These are phyloP conservation scores for Anaeramoeba flamelloides DNA, from an alignment of 78 protist genomes.

Conservation along the genomic window DNA sequence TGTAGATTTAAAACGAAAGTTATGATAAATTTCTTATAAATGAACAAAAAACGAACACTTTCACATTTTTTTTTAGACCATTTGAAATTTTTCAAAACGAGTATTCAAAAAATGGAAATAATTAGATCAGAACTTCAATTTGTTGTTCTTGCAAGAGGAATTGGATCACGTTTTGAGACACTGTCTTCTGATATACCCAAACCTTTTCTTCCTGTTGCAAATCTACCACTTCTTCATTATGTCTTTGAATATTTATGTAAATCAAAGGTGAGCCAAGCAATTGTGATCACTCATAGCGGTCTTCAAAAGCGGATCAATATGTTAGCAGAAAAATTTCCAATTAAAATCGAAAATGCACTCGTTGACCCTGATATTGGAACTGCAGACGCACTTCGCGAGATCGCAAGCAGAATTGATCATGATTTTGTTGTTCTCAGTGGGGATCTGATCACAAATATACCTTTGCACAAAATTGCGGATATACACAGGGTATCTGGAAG, in stretches of 20 bases:
- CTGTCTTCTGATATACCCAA: constrained; percentile 35
- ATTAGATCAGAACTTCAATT: not conserved
- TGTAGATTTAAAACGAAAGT: too few relatives aligned
- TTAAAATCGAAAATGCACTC: constrained; percentile 30
- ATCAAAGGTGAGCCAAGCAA: constrained; percentile 36
- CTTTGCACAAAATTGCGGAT: constrained; percentile 44
- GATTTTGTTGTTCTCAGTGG: constrained; percentile 44
- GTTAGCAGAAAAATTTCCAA: constrained; percentile 15
- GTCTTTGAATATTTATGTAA: constrained; percentile 42
- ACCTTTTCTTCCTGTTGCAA: constrained; percentile 48
- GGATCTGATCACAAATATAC: constrained; percentile 40
- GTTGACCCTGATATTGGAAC: constrained; percentile 34
- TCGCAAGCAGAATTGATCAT: too few relatives aligned
- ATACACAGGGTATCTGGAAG: constrained; percentile 39
- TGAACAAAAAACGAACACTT: too few relatives aligned
- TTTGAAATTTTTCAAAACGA: too few relatives aligned
- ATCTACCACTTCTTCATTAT: constrained; percentile 49
- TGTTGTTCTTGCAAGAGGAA: constrained; percentile 20
- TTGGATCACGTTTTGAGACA: constrained; percentile 20
- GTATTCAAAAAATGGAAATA: too few relatives aligned
- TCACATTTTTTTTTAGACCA: too few relatives aligned
- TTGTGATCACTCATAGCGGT: constrained; percentile 33
- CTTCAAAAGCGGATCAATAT: constrained; percentile 19
- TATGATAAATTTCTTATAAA: too few relatives aligned
- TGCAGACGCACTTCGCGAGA: constrained; percentile 37